A percentile compares a stretch with the other conserved stretches of the same genome.
phyloP scores from a whole-genome alignment of 228 moss, liverwort and hornwort genomes.

The Sphagnum fallax region DNA sequence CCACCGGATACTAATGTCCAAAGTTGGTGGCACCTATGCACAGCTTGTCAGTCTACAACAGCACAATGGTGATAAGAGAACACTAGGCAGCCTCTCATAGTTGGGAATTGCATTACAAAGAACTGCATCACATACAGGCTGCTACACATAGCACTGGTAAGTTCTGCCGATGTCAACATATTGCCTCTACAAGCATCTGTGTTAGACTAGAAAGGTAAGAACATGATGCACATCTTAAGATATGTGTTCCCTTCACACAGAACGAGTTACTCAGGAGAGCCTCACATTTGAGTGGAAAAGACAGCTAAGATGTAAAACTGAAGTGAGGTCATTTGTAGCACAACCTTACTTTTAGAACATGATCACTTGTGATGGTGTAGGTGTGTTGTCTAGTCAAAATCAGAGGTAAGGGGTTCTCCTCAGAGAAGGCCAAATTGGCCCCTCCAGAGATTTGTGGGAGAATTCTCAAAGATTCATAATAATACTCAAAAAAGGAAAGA shows the following conservation, averaged over 20 bases:
- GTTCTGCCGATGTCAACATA: too few relatives aligned
- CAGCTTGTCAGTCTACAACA: slow-evolving; percentile 33
- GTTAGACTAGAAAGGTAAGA: background rate
- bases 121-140: background rate
- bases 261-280: too few relatives aligned
- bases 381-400: background rate
- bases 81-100: background rate
- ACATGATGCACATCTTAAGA: background rate
- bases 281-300: background rate
- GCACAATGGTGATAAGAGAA: background rate
- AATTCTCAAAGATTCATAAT: too few relatives aligned
- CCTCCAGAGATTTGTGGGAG: background rate
- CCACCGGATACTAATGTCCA: slow-evolving; percentile 29
- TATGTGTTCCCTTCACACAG: background rate
- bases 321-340: background rate
- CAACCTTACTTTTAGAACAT: background rate
- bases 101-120: background rate
- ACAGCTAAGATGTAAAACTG: background rate
- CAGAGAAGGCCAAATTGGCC: background rate
- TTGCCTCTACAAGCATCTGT: background rate
- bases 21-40: slow-evolving; percentile 26
- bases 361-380: background rate
- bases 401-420: background rate
- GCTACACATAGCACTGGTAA: background rate
- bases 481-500: too few relatives aligned